Base-by-base conservation (phyloP, 192 early-diverging fungal species). In the Linnemannia exigua region DNA sequence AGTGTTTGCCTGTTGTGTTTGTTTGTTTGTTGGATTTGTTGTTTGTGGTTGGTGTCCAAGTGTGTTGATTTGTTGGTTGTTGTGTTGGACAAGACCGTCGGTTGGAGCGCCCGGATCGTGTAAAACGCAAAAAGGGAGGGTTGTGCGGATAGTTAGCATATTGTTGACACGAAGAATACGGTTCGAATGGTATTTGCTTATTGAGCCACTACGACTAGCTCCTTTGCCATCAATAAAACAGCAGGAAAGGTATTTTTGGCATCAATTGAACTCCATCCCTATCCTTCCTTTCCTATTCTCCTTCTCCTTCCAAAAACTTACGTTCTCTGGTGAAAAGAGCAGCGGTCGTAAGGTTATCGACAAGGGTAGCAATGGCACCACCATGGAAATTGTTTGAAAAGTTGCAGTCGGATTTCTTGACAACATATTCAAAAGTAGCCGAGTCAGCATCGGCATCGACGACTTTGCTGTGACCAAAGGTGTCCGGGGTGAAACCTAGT, bases 381-480 rank as follows among this genome's bases (percentile, higher is more conserved):
- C 88, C 88, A 61, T 89, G 88, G 46, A 87, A 77, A 38, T 77
- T 89, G 78, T 80, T 78, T 31, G 79, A 72, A 41, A 81, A 72
- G 63, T 88, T 89, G 77, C 88, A 87, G 35, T 89, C 88, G 16
- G 72, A 79, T 22, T 77, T 74, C 33, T 74, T n/a, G n/a, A 88
- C 79, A 0, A 54, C 63, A 63, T 79, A 79, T 35, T 88, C 88
- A 41, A 88, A 87, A 1, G 48, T 63, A 25, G 79, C 85, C 36
- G 72, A 73, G 66, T 81, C 79, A 11, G 76, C 79, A 58, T 81
- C 83, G 36, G 83, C 83, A 28, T 75, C 83, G 7, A 85, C 83
- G 54, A 79, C 54, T 38, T 79, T 85, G 41, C 52, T 58, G 20
- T 67, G 82, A 54, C 46, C 47, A 37, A 85, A 79, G 16, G 68